Base-by-base conservation (phyloP, 495 filamentous ascomycete genomes). In the Hypoxylon fragiforme region DNA sequence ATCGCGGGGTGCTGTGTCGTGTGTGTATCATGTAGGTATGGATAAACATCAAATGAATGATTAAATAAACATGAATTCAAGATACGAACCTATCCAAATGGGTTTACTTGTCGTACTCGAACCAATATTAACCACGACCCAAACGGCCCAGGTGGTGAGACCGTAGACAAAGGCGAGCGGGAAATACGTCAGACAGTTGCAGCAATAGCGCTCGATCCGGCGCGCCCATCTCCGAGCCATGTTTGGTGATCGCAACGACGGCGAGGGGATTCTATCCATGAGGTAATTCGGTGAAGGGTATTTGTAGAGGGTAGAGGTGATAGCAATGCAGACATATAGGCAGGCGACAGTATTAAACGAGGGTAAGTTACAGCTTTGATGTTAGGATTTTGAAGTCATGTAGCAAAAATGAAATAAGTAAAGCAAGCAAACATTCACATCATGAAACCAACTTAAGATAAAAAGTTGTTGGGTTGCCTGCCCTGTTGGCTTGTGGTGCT, bases 101-200 rank as follows among this genome's bases (percentile, higher is more conserved):
- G 76, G 81, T 52, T 77, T 77, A n/a, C 75, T 68, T 40, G 71
- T 73, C 21, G 87, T 75, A 32, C 47, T 51, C 2, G 65, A 65
- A 24, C 90, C 87, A 31, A 96, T 87, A 52, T 78, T 85, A 28
- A 87, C 81, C 62, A 92, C 83, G 14, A 96, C 92, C 76, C 87
- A 97, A 26, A 87, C 82, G 1, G 91, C 91, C 94, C 94, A 98
- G 3, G 84, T 87, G 4, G 88, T 95, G 44, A 96, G 62, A 30
- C 88, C 81, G 63, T 96, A 97, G 50, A 98, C 88, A 70, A 98
- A 96, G 31, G 73, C 73, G 1, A 98, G 78, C 7, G 94, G 94
- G 58, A 97, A 91, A 68, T 91, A 96, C n/a, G 84, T 86, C 26
- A 85, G 77, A 12, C 81, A 80, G 9, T 77, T 74, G 68, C 94